Percentiles rank a stretch among this genome's conserved stretches.
phyloP scores from a whole-genome alignment of 306 rosid genomes.

The Luffa aegyptiaca region DNA sequence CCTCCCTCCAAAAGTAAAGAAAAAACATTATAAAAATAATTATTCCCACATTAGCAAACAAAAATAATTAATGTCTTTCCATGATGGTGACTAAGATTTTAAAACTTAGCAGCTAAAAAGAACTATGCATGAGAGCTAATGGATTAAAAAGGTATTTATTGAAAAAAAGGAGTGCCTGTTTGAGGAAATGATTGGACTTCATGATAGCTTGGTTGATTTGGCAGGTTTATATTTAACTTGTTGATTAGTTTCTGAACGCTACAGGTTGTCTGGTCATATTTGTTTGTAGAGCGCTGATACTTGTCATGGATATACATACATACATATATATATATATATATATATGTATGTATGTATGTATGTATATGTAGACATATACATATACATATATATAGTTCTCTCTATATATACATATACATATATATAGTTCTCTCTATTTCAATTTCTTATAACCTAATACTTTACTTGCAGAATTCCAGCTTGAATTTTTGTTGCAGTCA shows the following conservation, averaged over 20 bases:
- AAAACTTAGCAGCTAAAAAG: background rate
- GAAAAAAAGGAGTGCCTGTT: background rate
- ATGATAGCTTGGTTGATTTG: background rate
- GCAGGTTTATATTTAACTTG: background rate
- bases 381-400: no score
- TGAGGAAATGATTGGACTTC: background rate
- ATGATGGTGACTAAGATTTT: background rate
- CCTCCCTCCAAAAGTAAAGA: background rate
- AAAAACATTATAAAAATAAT: background rate
- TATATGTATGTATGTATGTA: no score
- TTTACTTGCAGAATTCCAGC: slow-evolving; percentile 74
- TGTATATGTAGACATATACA: no score
- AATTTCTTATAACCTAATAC: slow-evolving; percentile 19
- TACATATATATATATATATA: no score
- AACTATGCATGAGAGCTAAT: background rate
- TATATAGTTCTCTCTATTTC: background rate
- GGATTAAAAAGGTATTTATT: background rate
- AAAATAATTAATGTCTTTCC: background rate
- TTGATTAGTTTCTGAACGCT: background rate
- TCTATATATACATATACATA: background rate
- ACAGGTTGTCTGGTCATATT: background rate
- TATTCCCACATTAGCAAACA: background rate
- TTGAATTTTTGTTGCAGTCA: slow-evolving; percentile 88
- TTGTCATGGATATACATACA: no score
- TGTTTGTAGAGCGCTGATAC: background rate